A percentile compares a stretch with the other conserved stretches of the same genome.
phyloP scores from a whole-genome alignment of 257 asterid genomes.

The Coffea canephora region DNA sequence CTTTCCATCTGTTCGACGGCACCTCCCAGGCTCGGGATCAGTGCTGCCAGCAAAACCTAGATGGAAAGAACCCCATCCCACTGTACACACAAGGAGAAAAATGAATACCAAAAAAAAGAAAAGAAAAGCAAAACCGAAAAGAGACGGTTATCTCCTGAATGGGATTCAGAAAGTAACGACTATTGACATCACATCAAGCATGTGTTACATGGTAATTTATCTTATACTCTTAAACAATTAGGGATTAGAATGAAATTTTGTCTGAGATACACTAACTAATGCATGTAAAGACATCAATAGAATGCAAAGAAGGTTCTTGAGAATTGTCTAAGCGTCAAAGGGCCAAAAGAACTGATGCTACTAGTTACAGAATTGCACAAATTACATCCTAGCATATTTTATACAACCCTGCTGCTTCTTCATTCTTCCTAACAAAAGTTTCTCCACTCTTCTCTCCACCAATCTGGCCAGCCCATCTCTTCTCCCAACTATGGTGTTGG shows the following conservation, averaged over 20 bases:
- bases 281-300: neutral
- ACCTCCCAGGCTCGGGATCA: slow-evolving; percentile 97
- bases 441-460: no score
- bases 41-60: slow-evolving; percentile 74
- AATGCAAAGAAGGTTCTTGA: neutral
- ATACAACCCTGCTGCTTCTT: neutral
- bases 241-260: neutral
- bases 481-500: no score
- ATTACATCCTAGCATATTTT: neutral
- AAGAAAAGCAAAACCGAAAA: neutral
- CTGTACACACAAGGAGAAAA: slow-evolving; percentile 30
- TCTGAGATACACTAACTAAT: neutral
- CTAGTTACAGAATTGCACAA: neutral
- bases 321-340: neutral
- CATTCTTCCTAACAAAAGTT: no score
- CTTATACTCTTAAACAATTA: neutral
- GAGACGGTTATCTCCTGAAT: neutral
- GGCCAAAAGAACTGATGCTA: neutral
- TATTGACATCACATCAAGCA: neutral
- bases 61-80: slow-evolving; percentile 91
- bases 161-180: neutral
- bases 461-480: no score
- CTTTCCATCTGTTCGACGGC: slow-evolving; percentile 98
- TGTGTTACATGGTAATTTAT: neutral
- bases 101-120: neutral